Evolutionary conservation across 495 filamentous ascomycete species (phyloP).

Genomic region (Tuber umbilicatum): DNA sequence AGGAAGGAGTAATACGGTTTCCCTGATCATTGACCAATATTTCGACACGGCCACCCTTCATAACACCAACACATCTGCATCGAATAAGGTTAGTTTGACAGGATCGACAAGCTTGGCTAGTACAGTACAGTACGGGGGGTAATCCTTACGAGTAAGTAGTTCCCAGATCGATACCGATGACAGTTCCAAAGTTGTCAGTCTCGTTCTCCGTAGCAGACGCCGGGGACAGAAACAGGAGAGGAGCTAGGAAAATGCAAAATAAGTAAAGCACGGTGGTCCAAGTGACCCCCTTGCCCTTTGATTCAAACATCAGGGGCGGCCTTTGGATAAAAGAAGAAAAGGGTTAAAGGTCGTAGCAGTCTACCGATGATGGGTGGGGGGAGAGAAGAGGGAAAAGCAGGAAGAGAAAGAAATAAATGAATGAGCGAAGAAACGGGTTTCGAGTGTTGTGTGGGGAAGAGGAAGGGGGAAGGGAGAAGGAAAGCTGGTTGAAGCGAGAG

Average conservation of each 20-base stretch:
- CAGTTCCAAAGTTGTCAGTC: conserved; percentile 72
- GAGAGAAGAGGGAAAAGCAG: conserved; percentile 19
- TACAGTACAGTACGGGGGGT: not conserved
- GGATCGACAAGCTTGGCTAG: conserved; percentile 26
- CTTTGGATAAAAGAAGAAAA: conserved; percentile 23
- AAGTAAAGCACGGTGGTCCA: conserved; percentile 79
- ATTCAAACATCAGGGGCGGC: conserved; percentile 38
- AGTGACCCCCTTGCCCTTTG: conserved; percentile 44
- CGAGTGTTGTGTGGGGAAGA: conserved; percentile 1
- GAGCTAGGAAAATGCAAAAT: conserved; percentile 69
- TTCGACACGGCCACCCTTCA: conserved; percentile 98
- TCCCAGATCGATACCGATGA: conserved; percentile 98
- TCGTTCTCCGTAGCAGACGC: conserved; percentile 69
- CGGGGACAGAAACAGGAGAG: conserved; percentile 65
- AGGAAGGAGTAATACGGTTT: conserved; percentile 98
- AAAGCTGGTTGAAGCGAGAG: conserved; percentile 17
- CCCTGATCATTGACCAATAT: conserved; percentile 96
- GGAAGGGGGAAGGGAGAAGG: conserved; percentile 17
- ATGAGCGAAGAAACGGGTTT: conserved; percentile 4
- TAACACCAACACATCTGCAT: conserved; percentile 80
- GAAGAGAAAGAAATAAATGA: conserved; percentile 13
- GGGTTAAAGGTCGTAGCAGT: conserved; percentile 12
- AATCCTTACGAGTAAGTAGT: conserved; percentile 79
- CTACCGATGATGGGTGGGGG: conserved; percentile 15
- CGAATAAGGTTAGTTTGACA: conserved; percentile 21